phyloP scores from a whole-genome alignment of 192 early-diverging fungal genomes.

The Backusella westeae region DNA sequence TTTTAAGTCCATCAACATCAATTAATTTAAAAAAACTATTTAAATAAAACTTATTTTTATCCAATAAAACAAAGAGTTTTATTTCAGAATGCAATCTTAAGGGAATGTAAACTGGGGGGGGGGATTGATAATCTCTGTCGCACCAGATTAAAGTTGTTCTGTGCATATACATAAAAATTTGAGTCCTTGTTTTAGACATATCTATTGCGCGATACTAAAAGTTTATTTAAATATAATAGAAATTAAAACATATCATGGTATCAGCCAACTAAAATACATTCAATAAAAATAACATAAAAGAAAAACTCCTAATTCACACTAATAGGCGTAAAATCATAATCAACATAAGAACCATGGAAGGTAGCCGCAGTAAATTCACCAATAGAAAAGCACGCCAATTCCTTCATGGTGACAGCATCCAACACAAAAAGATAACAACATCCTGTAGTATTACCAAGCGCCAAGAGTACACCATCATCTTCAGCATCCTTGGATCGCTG shows the following conservation, averaged over 20 bases:
- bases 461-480: constrained; percentile 57
- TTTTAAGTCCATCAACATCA: neutral
- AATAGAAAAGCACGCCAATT: constrained; percentile 48
- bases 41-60: neutral
- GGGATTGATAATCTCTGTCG: no score
- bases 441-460: constrained; percentile 32
- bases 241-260: no score
- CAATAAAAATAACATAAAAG: neutral
- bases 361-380: constrained; percentile 8
- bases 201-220: no score
- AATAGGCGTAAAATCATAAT: constrained; percentile 6
- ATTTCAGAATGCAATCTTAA: no score
- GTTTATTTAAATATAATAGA: no score
- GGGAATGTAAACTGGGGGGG: no score
- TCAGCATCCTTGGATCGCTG: constrained; percentile 44
- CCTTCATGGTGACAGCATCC: constrained; percentile 45
- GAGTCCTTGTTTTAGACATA: no score
- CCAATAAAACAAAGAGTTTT: no score
- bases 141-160: no score
- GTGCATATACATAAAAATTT: no score
- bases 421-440: constrained; percentile 45
- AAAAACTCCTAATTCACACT: constrained; percentile 2
- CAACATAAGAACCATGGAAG: constrained; percentile 23
- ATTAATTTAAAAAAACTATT: neutral
- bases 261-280: no score